phyloP scores from a whole-genome alignment of 2,329 filamentous ascomycete genomes.

The Colletotrichum orbiculare region DNA sequence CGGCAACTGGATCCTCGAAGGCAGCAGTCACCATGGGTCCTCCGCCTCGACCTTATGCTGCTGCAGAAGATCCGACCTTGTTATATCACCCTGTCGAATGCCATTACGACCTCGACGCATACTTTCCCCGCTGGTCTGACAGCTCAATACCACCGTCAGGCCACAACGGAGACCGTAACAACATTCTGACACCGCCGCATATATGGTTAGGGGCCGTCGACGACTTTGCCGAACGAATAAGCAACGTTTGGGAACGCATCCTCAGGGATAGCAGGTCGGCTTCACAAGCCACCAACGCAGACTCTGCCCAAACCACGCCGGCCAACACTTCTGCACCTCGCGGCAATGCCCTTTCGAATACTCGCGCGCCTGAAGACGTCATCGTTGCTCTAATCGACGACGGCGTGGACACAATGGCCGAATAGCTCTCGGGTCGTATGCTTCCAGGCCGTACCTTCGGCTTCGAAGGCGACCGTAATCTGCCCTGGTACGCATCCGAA shows the following conservation, averaged over 20 bases:
- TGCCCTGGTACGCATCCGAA: slow-evolving; percentile 44
- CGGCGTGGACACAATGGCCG: slow-evolving; percentile 46
- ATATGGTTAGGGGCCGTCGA: slow-evolving; percentile 40
- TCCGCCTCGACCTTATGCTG: background rate
- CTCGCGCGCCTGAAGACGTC: slow-evolving; percentile 33
- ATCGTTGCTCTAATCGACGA: slow-evolving; percentile 53
- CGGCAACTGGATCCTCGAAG: background rate
- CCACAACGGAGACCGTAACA: slow-evolving; percentile 16
- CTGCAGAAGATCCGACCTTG: background rate
- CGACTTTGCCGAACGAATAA: slow-evolving; percentile 37
- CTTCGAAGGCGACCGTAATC: slow-evolving; percentile 36
- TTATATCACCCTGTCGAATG: background rate
- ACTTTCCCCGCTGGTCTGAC: background rate
- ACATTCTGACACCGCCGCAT: slow-evolving; percentile 9
- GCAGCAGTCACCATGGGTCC: background rate
- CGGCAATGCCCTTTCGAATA: background rate
- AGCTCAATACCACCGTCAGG: background rate
- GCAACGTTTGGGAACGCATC: slow-evolving; percentile 29
- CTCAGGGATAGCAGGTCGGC: background rate
- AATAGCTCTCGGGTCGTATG: slow-evolving; percentile 40
- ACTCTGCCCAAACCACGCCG: background rate
- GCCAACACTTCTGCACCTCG: slow-evolving; percentile 8
- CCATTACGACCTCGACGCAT: background rate
- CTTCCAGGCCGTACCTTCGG: slow-evolving; percentile 43
- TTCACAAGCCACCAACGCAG: background rate